Evolutionary conservation across 2,329 filamentous ascomycete species (phyloP).

Genomic region (Byssochlamys sp.): DNA sequence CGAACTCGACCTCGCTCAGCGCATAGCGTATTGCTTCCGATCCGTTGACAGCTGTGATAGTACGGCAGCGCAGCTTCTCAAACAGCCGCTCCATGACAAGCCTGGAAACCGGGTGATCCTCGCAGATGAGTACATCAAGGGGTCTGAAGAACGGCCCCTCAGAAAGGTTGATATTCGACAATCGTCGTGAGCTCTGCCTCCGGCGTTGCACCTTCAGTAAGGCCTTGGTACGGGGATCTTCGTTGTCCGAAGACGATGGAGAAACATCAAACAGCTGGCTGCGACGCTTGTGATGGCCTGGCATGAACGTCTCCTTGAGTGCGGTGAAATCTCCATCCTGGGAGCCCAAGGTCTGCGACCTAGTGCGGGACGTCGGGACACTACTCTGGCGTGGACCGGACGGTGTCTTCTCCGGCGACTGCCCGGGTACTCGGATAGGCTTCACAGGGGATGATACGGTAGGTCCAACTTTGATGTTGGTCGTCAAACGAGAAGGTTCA

Average conservation of each 20-base stretch:
- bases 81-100: slow-evolving; percentile 98
- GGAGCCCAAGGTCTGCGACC: slow-evolving; percentile 87
- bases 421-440: slow-evolving; percentile 29
- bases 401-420: slow-evolving; percentile 52
- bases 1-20: slow-evolving; percentile 94
- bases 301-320: slow-evolving; percentile 53
- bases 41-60: slow-evolving; percentile 81
- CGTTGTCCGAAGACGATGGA: slow-evolving; percentile 93
- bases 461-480: slow-evolving; percentile 42
- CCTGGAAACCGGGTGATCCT: slow-evolving; percentile 91
- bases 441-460: slow-evolving; percentile 47
- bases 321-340: slow-evolving; percentile 75
- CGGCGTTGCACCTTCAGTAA: slow-evolving; percentile 84
- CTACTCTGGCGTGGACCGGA: slow-evolving; percentile 55
- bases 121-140: slow-evolving; percentile 87
- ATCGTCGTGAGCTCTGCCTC: slow-evolving; percentile 84
- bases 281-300: slow-evolving; percentile 72
- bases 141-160: slow-evolving; percentile 82
- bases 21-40: slow-evolving; percentile 87
- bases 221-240: slow-evolving; percentile 83
- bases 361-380: slow-evolving; percentile 58
- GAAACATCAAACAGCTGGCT: slow-evolving; percentile 96
- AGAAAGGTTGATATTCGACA: slow-evolving; percentile 80
- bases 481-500: slow-evolving; percentile 56
- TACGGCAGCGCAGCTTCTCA: slow-evolving; percentile 88